Conservation (phyloP, 2,329 filamentous ascomycete species). For the Ophidiomyces ophidiicola region DNA sequence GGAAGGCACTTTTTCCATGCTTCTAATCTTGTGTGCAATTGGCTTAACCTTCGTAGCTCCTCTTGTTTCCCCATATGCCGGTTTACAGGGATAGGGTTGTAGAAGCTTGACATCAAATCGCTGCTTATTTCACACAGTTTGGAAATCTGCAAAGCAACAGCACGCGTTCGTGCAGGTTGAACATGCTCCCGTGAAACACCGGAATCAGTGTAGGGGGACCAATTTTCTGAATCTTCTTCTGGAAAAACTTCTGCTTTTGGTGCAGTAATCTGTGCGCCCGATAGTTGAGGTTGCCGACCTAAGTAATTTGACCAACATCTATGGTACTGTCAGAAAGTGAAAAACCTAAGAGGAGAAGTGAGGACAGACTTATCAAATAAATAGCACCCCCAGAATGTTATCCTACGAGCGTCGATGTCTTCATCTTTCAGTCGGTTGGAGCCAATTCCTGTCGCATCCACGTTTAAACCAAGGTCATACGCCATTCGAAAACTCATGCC, state of each 20-base stretch:
- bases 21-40: constrained; percentile 79
- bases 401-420: constrained; percentile 75
- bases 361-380: constrained; percentile 71
- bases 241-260: constrained; percentile 87
- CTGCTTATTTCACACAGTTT: constrained; percentile 86
- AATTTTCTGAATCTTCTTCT: constrained; percentile 69
- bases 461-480: constrained; percentile 79
- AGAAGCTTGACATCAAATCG: constrained; percentile 79
- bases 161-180: constrained; percentile 72
- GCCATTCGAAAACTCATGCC: constrained; percentile 99
- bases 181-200: constrained; percentile 57
- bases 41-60: constrained; percentile 84
- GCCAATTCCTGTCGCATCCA: constrained; percentile 59
- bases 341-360: not conserved
- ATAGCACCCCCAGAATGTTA: constrained; percentile 97
- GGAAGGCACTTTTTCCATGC: constrained; percentile 78
- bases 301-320: constrained; percentile 94
- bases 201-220: constrained; percentile 78
- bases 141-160: constrained; percentile 68
- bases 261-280: constrained; percentile 65
- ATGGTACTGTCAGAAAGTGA: constrained; percentile 7
- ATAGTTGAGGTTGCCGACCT: constrained; percentile 76
- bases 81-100: constrained; percentile 59
- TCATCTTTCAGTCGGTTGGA: constrained; percentile 57
- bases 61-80: constrained; percentile 59